Base-by-base conservation (phyloP, 1,284 basidiomycete species). In the Phellinidium pouzarii region DNA sequence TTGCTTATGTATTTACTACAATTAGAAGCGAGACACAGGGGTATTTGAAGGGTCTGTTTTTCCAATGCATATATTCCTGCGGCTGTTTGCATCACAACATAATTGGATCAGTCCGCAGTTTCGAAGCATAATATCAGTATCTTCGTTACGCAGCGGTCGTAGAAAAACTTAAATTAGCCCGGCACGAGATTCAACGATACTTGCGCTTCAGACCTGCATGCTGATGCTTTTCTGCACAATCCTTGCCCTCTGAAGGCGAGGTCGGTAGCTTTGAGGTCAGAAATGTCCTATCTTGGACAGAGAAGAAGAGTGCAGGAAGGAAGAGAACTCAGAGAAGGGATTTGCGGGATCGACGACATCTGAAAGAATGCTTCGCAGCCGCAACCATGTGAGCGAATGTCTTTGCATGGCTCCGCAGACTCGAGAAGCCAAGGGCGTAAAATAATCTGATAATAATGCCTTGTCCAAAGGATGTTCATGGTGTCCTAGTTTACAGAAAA, bases 321-420 rank as follows among this genome's bases (percentile, higher is more conserved):
- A 51, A 51, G 40, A 49, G n/a, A n/a, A n/a, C n/a, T n/a, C n/a
- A n/a, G n/a, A n/a, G 52, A 53, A 53, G 52, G 40, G 52, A 53
- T 53, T 46, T 48, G 47, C 52, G 40, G 31, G 52, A 53, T 53
- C 52, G 45, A 22, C 52, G n/a, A n/a, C 19, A 44, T 42, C 17
- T 48, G n/a, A 50, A 34, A 8, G 14, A 51, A 50, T 25, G 50
- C 50, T 51, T 51, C 50, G 50, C 22, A n/a, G n/a, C n/a, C 14
- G 31, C 26, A 40, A 36, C 42, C 50, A 51, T 51, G 50, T 51
- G 50, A 34, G 14, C 25, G 44, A n/a, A 45, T 17, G 25, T 34
- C 20, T 31, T 46, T 6, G 29, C n/a, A n/a, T n/a, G n/a, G n/a
- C n/a, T n/a, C n/a, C n/a, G n/a, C n/a, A n/a, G n/a, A n/a, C n/a